Conservation (phyloP, 2,329 filamentous ascomycete species). For the Aspergillus eucalypticola region DNA sequence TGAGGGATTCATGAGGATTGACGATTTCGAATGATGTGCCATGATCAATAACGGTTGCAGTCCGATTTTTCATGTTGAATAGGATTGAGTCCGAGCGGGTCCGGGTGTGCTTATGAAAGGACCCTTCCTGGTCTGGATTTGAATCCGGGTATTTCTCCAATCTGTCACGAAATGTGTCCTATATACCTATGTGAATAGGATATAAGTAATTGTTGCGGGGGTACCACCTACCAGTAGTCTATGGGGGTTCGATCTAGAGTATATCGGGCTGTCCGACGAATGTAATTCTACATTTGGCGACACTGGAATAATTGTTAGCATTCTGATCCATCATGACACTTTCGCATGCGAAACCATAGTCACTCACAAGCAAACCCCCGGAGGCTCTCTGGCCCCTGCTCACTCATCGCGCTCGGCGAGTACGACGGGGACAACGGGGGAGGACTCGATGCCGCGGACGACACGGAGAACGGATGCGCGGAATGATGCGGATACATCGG, state of each 20-base stretch:
- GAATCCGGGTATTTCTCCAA: constrained; percentile 24
- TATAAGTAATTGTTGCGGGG: not conserved
- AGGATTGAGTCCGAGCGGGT: constrained; percentile 31
- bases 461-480: constrained; percentile 27
- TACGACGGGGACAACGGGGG: constrained; percentile 41
- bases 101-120: constrained; percentile 20
- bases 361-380: constrained; percentile 25
- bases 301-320: not conserved
- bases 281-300: constrained; percentile 15
- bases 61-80: constrained; percentile 25
- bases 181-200: not conserved
- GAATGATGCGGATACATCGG: constrained; percentile 21
- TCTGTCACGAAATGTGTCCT: constrained; percentile 38
- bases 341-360: not conserved
- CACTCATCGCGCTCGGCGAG: constrained; percentile 37
- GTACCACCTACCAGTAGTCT: constrained; percentile 18
- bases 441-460: constrained; percentile 35
- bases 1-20: constrained; percentile 39
- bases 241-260: constrained; percentile 14
- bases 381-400: constrained; percentile 29
- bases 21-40: constrained; percentile 41
- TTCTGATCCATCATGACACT: constrained; percentile 7
- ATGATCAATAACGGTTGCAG: constrained; percentile 34
- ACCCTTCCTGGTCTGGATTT: constrained; percentile 22
- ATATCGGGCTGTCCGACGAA: constrained; percentile 1